Percentiles rank a stretch among this genome's conserved stretches.
These are phyloP conservation scores for Suillus brevipes DNA, from an alignment of 768 basidiomycete species.

Conservation along the genomic window DNA sequence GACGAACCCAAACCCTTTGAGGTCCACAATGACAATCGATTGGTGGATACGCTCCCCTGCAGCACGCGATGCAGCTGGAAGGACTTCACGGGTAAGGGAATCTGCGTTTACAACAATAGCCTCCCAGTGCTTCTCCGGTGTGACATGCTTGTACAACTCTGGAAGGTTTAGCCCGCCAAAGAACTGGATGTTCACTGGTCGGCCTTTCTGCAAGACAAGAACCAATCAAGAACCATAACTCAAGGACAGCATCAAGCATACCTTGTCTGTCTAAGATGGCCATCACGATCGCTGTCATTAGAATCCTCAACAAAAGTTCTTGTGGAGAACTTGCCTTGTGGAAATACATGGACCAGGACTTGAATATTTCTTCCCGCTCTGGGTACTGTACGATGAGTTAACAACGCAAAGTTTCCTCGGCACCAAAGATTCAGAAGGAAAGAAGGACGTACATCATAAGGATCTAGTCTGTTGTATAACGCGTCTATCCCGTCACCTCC, in stretches of 20 bases:
- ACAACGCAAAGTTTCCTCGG: background rate
- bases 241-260: slow-evolving; percentile 24
- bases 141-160: slow-evolving; percentile 54
- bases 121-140: slow-evolving; percentile 64
- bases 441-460: slow-evolving; percentile 59
- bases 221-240: background rate
- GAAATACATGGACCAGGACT: slow-evolving; percentile 78
- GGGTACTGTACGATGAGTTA: slow-evolving; percentile 51
- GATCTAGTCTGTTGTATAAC: slow-evolving; percentile 60
- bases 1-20: slow-evolving; percentile 67
- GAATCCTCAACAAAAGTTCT: background rate
- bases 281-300: background rate
- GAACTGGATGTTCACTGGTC: slow-evolving; percentile 67
- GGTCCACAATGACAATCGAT: slow-evolving; percentile 65
- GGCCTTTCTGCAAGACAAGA: slow-evolving; percentile 51
- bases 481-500: slow-evolving; percentile 67
- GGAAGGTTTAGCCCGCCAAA: slow-evolving; percentile 61
- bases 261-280: slow-evolving; percentile 62
- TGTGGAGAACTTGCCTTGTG: slow-evolving; percentile 54
- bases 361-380: slow-evolving; percentile 65
- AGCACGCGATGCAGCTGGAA: slow-evolving; percentile 62
- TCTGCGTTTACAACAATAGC: slow-evolving; percentile 66
- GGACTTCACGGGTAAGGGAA: slow-evolving; percentile 60
- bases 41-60: slow-evolving; percentile 52
- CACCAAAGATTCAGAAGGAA: background rate